Percentiles rank a stretch among this genome's conserved stretches.
phyloP scores from a whole-genome alignment of 495 filamentous ascomycete genomes.

The Xylaria nigripes region DNA sequence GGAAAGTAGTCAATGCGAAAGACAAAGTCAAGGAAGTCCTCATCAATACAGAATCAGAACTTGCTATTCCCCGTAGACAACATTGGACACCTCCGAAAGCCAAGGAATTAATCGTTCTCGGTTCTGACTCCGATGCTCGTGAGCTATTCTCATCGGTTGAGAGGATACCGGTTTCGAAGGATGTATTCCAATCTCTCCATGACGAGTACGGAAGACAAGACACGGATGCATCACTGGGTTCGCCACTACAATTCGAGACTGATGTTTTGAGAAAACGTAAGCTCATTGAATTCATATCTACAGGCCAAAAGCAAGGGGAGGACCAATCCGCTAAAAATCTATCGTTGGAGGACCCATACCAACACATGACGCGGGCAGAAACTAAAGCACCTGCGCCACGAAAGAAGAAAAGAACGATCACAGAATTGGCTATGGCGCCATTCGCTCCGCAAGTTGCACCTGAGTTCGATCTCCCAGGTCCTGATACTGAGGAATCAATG shows the following conservation, averaged over 20 bases:
- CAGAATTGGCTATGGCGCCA: conserved; percentile 71
- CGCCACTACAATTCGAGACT: background rate
- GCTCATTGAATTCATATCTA: conserved; percentile 37
- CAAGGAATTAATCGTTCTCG: conserved; percentile 12
- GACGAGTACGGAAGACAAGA: conserved; percentile 27
- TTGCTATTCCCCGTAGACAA: conserved; percentile 41
- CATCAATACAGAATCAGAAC: conserved; percentile 26
- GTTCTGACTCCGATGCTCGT: conserved; percentile 17
- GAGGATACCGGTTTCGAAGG: conserved; percentile 6
- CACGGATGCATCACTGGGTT: background rate
- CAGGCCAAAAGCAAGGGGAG: conserved; percentile 10
- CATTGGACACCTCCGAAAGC: conserved; percentile 54
- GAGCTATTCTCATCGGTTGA: conserved; percentile 21
- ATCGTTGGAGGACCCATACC: conserved; percentile 9
- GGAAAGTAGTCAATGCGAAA: background rate
- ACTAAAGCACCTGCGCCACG: conserved; percentile 42
- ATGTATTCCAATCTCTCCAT: conserved; percentile 29
- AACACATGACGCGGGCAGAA: conserved; percentile 30
- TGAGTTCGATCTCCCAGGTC: conserved; percentile 21
- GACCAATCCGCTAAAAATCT: background rate
- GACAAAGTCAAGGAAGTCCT: conserved; percentile 14
- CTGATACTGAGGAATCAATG: conserved; percentile 22
- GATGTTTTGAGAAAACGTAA: conserved; percentile 44
- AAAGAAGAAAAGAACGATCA: conserved; percentile 78
- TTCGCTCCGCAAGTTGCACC: conserved; percentile 43